Evolutionary conservation across 2,329 filamentous ascomycete genomes (phyloP).

Genomic region (Fusarium equiseti): DNA sequence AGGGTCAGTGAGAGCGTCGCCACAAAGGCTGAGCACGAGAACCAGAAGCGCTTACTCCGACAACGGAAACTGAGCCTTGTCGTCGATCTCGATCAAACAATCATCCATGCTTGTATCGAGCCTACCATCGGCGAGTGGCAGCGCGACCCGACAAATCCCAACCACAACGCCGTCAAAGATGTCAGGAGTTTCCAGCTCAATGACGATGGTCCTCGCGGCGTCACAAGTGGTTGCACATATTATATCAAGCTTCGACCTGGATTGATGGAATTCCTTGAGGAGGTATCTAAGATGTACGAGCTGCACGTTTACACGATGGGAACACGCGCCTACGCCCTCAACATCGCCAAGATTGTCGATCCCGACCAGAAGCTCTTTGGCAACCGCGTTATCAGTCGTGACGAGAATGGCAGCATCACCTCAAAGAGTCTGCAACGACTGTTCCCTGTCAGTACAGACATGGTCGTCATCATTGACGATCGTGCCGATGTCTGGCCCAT

Average conservation of each 20-base stretch:
- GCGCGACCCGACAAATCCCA: conserved; percentile 86
- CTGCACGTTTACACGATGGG: conserved; percentile 99
- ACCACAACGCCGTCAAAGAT: conserved; percentile 89
- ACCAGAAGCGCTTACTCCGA: conserved; percentile 83
- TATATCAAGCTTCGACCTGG: conserved; percentile 98
- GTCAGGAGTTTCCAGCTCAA: conserved; percentile 89
- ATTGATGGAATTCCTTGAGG: conserved; percentile 81
- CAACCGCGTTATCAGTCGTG: conserved; percentile 93
- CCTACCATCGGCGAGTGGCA: conserved; percentile 98
- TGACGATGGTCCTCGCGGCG: conserved; percentile 82
- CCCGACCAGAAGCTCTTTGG: conserved; percentile 90
- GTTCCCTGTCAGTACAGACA: conserved; percentile 97
- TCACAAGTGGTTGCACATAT: conserved; percentile 84
- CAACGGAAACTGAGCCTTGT: conserved; percentile 90
- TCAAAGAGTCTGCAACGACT: conserved; percentile 90
- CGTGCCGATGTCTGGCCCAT: conserved; percentile 93
- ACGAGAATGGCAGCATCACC: conserved; percentile 94
- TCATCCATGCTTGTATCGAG: conserved; percentile 98
- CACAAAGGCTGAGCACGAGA: conserved; percentile 82
- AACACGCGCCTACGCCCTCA: conserved; percentile 92
- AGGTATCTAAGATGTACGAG: conserved; percentile 86
- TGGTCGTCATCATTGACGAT: conserved; percentile 99
- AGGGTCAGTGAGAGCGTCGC: conserved; percentile 88
- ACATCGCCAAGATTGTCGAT: conserved; percentile 93
- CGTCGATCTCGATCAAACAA: conserved; percentile 97